Percentiles rank a stretch among this genome's conserved stretches.
Conservation (phyloP, 208 protist species). For the Plasmodiophora brassicae region DNA sequence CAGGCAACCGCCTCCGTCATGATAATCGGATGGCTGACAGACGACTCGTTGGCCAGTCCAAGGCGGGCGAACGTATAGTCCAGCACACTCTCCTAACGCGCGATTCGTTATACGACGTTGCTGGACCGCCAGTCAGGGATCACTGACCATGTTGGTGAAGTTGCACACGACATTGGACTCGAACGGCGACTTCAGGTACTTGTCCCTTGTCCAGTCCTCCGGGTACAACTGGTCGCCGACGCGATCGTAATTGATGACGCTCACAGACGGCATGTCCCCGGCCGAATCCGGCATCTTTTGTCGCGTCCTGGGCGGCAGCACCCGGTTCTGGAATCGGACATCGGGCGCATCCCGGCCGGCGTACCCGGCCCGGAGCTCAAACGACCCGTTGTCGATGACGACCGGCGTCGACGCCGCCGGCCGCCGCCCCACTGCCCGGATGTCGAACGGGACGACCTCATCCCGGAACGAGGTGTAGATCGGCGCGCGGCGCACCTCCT, state of each 20-base stretch:
- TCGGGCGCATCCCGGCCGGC: background rate
- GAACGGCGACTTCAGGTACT: background rate
- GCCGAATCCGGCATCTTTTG: background rate
- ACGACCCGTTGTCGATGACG: slow-evolving; percentile 8
- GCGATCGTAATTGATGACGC: slow-evolving; percentile 5
- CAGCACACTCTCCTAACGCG: background rate
- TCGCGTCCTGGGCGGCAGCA: background rate
- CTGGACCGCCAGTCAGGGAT: too few relatives aligned
- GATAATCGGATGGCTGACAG: background rate
- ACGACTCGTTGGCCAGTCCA: background rate
- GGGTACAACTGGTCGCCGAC: background rate
- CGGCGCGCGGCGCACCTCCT: too few relatives aligned
- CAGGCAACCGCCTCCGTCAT: background rate
- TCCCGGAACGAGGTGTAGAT: slow-evolving; percentile 21
- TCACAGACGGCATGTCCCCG: too few relatives aligned
- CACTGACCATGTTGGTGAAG: slow-evolving; percentile 14
- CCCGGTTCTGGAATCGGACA: slow-evolving; percentile 9
- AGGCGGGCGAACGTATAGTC: slow-evolving; percentile 3
- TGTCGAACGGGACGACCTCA: background rate
- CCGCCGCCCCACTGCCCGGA: background rate
- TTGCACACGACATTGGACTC: slow-evolving; percentile 1
- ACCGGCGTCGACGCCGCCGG: background rate
- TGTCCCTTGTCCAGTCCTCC: background rate
- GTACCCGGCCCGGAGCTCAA: slow-evolving; percentile 12
- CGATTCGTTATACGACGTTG: background rate